Base-by-base conservation (phyloP, 805 yeast genomes). In the Sugiyamaella boreocaroliniensis region DNA sequence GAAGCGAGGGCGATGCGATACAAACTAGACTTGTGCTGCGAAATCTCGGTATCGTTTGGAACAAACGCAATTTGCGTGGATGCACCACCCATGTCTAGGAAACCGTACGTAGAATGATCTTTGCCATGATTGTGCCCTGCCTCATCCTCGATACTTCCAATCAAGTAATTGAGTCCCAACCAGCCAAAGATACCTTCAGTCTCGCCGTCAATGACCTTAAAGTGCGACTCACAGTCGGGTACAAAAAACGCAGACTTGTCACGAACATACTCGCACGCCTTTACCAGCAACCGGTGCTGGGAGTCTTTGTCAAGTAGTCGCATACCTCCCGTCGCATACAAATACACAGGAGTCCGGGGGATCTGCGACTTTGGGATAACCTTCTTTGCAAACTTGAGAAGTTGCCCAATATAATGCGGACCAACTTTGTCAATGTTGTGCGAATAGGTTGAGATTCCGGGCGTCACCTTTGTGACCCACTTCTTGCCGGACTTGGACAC, bases 21-120 rank as follows among this genome's bases (percentile, higher is more conserved):
- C 50, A 90, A 75, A 64, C 87, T 95, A 49, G 88, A 89, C 49
- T 71, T 67, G 65, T 89, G 95, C 55, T 75, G 76, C 22, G 67
- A 70, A 9, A 83, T 68, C 55, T 88, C 89, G n/a, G 76, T 73
- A 4, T 64, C 59, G 40, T 77, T 75, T 0, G 97, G 97, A 9
- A 86, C 90, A 75, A 90, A 93, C 8, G 98, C 95, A 20, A 93
- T 80, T 65, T 93, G 99, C 0, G 97, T 88, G 1, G 97, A 89
- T 0, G 98, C 99, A n/a, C 99, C 99, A 9, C 99, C 99, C 99
- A 93, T 93, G 68, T 93, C 99, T 89, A 93, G 84, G 61, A 93
- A 92, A 2, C 99, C 99, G 59, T 79, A 83, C 0, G 96, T 83
- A 1, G 68, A 64, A 12, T 66, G 68, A 1, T 59, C 54, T 26